Conservation (phyloP, 1,284 basidiomycete species). For the Termitomyces sp. region DNA sequence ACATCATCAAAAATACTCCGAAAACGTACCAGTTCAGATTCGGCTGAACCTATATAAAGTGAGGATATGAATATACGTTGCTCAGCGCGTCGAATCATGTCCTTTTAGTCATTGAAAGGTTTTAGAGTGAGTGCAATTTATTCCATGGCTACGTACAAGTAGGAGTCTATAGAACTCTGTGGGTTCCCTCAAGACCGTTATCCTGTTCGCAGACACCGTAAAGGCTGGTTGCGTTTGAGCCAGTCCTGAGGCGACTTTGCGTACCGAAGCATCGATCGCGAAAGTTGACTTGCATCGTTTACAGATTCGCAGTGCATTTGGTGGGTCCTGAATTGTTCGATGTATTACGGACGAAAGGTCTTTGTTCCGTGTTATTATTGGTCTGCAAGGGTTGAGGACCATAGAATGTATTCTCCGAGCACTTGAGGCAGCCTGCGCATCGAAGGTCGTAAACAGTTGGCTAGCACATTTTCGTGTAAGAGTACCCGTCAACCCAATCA, state of each 20-base stretch:
- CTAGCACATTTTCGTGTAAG: constrained; percentile 5
- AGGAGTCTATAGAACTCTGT: constrained; percentile 35
- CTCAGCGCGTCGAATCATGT: constrained; percentile 70
- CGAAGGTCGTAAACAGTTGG: constrained; percentile 5
- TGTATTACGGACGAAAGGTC: not conserved
- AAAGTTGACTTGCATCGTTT: constrained; percentile 23
- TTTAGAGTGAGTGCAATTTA: not conserved
- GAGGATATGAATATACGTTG: constrained; percentile 83
- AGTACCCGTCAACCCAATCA: constrained; percentile 6
- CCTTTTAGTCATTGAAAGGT: constrained; percentile 27
- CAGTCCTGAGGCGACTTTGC: constrained; percentile 31
- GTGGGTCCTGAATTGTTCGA: not conserved
- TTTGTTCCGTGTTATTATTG: not conserved
- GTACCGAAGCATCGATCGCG: constrained; percentile 28
- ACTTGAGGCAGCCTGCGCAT: not conserved
- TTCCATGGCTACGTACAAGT: constrained; percentile 26
- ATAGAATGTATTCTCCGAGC: not conserved
- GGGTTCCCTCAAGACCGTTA: constrained; percentile 35
- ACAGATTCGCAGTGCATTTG: not conserved
- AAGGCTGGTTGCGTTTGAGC: constrained; percentile 35
- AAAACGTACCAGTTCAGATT: constrained; percentile 58
- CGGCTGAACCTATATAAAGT: constrained; percentile 73
- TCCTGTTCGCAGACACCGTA: constrained; percentile 28
- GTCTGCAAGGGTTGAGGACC: not conserved
- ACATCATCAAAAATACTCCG: not conserved